phyloP scores from a whole-genome alignment of 805 yeast genomes.

The Kazachstania viticola region DNA sequence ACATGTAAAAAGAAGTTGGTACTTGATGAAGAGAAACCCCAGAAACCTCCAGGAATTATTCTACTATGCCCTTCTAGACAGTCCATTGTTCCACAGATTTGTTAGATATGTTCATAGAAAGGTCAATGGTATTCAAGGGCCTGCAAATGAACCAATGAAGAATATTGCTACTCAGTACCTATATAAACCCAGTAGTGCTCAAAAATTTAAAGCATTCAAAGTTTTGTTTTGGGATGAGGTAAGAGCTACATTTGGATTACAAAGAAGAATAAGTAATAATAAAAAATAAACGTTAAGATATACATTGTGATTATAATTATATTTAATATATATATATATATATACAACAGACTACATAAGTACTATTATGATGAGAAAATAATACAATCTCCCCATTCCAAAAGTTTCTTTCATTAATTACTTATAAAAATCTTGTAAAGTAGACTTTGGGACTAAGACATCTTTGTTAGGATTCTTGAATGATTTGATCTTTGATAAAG shows the following conservation, averaged over 20 bases:
- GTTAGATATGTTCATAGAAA: slow-evolving; percentile 52
- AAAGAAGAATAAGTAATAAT: slow-evolving; percentile 16
- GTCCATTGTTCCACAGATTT: slow-evolving; percentile 49
- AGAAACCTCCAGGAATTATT: slow-evolving; percentile 38
- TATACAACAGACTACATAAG: too few species aligned
- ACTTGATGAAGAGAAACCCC: slow-evolving; percentile 20
- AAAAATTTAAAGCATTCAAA: slow-evolving; percentile 50
- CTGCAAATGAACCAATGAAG: slow-evolving; percentile 23
- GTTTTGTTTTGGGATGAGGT: slow-evolving; percentile 51
- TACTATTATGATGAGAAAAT: too few species aligned
- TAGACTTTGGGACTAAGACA: slow-evolving; percentile 26
- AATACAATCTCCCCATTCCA: too few species aligned
- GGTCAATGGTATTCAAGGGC: slow-evolving; percentile 44
- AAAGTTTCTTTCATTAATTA: background rate
- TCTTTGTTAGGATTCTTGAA: slow-evolving; percentile 47
- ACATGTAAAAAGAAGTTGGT: too few species aligned
- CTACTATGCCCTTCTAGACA: slow-evolving; percentile 38
- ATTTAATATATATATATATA: too few species aligned
- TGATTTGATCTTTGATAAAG: slow-evolving; percentile 49
- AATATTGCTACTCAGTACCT: slow-evolving; percentile 8
- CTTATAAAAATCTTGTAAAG: slow-evolving; percentile 4
- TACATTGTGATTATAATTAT: too few species aligned
- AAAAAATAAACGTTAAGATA: too few species aligned
- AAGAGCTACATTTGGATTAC: slow-evolving; percentile 40
- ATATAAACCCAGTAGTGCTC: slow-evolving; percentile 40